These are phyloP conservation scores for Phytophthora litchii DNA, from an alignment of 352 stramenopile genomes.

Conservation along the genomic window DNA sequence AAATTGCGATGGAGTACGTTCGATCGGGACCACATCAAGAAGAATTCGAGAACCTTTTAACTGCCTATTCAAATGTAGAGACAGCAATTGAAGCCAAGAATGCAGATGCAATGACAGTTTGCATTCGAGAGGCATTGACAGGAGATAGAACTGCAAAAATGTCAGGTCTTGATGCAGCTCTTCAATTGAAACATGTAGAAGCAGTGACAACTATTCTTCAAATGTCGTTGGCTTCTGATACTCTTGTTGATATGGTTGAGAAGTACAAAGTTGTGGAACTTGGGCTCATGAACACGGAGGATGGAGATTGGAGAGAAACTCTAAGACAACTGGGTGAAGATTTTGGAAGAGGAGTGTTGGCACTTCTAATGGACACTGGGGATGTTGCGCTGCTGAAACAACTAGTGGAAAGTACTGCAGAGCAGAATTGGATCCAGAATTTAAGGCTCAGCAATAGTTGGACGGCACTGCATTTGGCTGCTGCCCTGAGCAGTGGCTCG, in stretches of 20 bases:
- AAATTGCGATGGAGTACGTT: conserved; percentile 4
- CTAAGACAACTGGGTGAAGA: not conserved
- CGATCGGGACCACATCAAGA: not conserved
- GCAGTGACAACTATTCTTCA: conserved; percentile 4
- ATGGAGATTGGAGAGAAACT: not conserved
- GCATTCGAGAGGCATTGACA: not conserved
- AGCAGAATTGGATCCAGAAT: conserved; percentile 2
- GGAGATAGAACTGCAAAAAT: not conserved
- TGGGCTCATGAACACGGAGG: not conserved
- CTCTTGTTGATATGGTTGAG: not conserved
- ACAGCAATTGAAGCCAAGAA: not conserved
- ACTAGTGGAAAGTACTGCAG: not conserved
- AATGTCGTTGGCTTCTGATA: not conserved
- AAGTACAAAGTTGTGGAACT: not conserved
- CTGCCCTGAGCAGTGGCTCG: not conserved
- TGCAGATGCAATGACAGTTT: not conserved
- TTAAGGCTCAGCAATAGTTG: conserved; percentile 1
- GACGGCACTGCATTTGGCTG: conserved; percentile 3
- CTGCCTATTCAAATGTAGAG: not conserved
- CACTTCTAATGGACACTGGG: not conserved
- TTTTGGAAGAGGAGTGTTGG: not conserved
- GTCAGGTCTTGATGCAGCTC: not conserved
- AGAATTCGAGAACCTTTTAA: conserved; percentile 1
- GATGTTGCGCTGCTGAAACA: not conserved
- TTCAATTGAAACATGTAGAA: not conserved